Evolutionary conservation across 169 alveolate species (phyloP).

Genomic region (Neospora caninum): DNA sequence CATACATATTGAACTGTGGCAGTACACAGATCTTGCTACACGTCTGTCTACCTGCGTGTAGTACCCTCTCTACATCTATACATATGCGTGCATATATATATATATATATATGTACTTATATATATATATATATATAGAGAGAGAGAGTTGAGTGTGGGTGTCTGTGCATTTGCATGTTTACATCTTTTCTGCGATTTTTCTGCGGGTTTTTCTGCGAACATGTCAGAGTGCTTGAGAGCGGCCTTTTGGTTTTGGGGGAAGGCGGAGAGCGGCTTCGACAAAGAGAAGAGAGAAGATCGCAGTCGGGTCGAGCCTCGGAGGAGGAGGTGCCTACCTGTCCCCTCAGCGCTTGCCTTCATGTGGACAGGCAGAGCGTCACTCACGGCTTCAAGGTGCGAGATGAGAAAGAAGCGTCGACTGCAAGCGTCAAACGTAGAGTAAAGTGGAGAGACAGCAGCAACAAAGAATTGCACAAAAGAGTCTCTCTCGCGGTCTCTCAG

Average conservation of each 20-base stretch:
- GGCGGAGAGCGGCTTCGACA: neutral
- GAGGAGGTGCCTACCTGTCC: neutral
- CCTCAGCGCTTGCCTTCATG: constrained; percentile 48
- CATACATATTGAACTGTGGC: too few species aligned
- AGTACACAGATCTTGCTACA: too few species aligned
- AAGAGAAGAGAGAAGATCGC: neutral
- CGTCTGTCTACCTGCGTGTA: too few species aligned
- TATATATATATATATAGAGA: too few species aligned
- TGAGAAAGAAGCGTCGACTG: neutral
- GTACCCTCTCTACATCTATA: too few species aligned
- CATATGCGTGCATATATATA: too few species aligned
- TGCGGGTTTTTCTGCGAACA: neutral
- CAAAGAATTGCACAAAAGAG: too few species aligned
- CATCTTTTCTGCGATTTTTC: neutral
- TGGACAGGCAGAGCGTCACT: constrained; percentile 43
- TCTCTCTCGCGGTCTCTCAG: too few species aligned
- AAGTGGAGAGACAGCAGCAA: too few species aligned
- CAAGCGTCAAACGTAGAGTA: neutral
- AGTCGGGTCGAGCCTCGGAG: neutral
- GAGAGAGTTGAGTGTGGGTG: too few species aligned
- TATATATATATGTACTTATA: too few species aligned
- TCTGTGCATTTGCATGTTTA: too few species aligned
- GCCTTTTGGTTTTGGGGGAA: neutral
- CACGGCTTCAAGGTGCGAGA: constrained; percentile 58
- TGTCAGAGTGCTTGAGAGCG: neutral